Conservation (phyloP, 192 early-diverging fungal species). For the Piromyces sp. region DNA sequence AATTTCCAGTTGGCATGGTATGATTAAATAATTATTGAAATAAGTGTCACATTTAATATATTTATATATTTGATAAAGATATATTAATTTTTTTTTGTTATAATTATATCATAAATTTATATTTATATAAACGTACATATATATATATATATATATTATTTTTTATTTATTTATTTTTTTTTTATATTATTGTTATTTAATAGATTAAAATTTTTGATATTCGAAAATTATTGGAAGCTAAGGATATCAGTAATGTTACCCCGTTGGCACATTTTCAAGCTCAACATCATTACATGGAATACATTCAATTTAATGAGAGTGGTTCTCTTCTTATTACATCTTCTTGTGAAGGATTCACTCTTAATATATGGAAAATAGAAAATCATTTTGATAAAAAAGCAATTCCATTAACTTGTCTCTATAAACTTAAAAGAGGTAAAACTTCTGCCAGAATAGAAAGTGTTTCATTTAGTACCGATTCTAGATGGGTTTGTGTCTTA, state of each 20-base stretch:
- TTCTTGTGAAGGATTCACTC: conserved; percentile 51
- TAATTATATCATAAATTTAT: too few relatives aligned
- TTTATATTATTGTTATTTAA: too few relatives aligned
- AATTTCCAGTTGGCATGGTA: neutral
- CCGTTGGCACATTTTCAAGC: neutral
- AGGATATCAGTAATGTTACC: neutral
- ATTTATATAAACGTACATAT: too few relatives aligned
- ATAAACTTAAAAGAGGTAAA: conserved; percentile 58
- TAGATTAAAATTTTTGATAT: neutral
- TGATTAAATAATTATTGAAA: too few relatives aligned
- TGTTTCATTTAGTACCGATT: conserved; percentile 47
- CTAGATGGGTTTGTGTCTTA: conserved; percentile 55
- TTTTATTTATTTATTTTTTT: too few relatives aligned
- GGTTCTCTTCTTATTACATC: conserved; percentile 47
- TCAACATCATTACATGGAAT: neutral
- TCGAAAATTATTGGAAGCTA: neutral
- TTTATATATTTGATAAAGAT: too few relatives aligned
- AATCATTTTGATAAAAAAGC: conserved; percentile 4
- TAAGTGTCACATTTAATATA: too few relatives aligned
- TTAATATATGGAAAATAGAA: conserved; percentile 47
- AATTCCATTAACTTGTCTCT: conserved; percentile 22
- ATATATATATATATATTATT: too few relatives aligned
- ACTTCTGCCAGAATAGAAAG: conserved; percentile 53
- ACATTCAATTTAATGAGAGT: neutral
- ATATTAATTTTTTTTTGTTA: too few relatives aligned